phyloP scores from a whole-genome alignment of 1,284 basidiomycete species.

The Boletus sp. region DNA sequence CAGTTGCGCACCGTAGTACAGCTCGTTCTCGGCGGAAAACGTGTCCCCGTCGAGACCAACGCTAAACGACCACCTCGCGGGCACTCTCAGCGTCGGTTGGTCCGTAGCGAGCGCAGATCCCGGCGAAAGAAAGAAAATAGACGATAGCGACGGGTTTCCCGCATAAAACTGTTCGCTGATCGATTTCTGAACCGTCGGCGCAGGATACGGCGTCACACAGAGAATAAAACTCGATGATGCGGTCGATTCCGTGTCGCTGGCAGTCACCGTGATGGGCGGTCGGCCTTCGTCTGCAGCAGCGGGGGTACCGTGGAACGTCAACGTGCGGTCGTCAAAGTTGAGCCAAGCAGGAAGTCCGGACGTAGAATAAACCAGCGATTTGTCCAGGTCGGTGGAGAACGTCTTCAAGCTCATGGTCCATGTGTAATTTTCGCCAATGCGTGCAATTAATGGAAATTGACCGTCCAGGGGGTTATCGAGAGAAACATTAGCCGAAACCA shows the following conservation, averaged over 20 bases:
- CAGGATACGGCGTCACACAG: constrained; percentile 56
- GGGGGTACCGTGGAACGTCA: constrained; percentile 61
- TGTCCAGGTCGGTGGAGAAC: constrained; percentile 50
- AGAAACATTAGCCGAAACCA: constrained; percentile 43
- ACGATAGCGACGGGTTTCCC: constrained; percentile 62
- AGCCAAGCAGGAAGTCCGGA: constrained; percentile 63
- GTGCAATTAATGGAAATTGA: constrained; percentile 65
- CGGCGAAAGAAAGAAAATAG: constrained; percentile 57
- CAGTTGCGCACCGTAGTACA: constrained; percentile 70
- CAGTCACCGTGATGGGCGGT: constrained; percentile 54
- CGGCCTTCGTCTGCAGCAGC: constrained; percentile 53
- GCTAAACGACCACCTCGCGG: constrained; percentile 87
- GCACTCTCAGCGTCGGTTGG: constrained; percentile 71
- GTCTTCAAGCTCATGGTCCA: constrained; percentile 65
- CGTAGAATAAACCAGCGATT: constrained; percentile 45
- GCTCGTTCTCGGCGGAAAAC: constrained; percentile 45
- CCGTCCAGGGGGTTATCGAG: constrained; percentile 51
- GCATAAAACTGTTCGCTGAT: constrained; percentile 61
- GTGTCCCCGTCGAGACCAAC: constrained; percentile 78
- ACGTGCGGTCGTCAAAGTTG: constrained; percentile 53
- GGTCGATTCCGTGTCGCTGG: constrained; percentile 47
- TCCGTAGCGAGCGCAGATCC: constrained; percentile 54
- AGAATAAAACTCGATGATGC: constrained; percentile 57
- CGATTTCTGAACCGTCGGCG: constrained; percentile 56
- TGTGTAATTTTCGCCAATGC: constrained; percentile 53